phyloP scores from a whole-genome alignment of 495 filamentous ascomycete genomes.

The Trichocladium uniseriatum region DNA sequence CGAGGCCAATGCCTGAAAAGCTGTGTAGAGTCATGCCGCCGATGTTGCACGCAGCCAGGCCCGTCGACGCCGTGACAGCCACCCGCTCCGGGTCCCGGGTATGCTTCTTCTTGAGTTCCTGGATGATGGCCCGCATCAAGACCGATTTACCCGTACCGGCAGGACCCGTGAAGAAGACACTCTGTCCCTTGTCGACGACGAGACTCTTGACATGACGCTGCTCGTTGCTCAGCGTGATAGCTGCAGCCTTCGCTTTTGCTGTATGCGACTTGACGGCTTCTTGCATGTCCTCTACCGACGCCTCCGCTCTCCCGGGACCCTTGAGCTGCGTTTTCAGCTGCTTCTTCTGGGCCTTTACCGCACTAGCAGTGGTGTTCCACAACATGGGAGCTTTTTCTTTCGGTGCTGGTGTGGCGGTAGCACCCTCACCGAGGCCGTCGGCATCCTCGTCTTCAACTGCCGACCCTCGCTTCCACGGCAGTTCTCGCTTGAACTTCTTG shows the following conservation, averaged over 20 bases:
- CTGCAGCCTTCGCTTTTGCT: constrained; percentile 41
- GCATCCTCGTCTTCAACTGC: constrained; percentile 18
- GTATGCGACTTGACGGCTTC: constrained; percentile 25
- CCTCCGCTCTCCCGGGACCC: constrained; percentile 26
- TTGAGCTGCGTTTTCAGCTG: constrained; percentile 54
- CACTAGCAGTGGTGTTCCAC: constrained; percentile 79
- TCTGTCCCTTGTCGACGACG: constrained; percentile 65
- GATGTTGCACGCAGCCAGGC: constrained; percentile 92
- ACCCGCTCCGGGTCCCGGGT: constrained; percentile 65
- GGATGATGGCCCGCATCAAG: constrained; percentile 82
- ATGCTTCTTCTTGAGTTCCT: constrained; percentile 65
- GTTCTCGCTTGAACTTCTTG: constrained; percentile 23
- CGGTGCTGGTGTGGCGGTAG: constrained; percentile 21
- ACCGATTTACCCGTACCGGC: constrained; percentile 98
- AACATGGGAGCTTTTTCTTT: constrained; percentile 34
- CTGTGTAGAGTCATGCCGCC: constrained; percentile 93
- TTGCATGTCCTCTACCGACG: constrained; percentile 24
- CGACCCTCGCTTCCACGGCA: constrained; percentile 23
- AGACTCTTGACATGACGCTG: constrained; percentile 74
- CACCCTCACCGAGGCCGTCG: constrained; percentile 22
- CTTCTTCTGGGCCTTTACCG: constrained; percentile 74
- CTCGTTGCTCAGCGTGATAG: constrained; percentile 72
- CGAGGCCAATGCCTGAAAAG: constrained; percentile 90
- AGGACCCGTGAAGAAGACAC: constrained; percentile 96
- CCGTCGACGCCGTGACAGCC: constrained; percentile 91